These are phyloP conservation scores for Aspergillus biplanus DNA, from an alignment of 495 filamentous ascomycete species.

Conservation along the genomic window DNA sequence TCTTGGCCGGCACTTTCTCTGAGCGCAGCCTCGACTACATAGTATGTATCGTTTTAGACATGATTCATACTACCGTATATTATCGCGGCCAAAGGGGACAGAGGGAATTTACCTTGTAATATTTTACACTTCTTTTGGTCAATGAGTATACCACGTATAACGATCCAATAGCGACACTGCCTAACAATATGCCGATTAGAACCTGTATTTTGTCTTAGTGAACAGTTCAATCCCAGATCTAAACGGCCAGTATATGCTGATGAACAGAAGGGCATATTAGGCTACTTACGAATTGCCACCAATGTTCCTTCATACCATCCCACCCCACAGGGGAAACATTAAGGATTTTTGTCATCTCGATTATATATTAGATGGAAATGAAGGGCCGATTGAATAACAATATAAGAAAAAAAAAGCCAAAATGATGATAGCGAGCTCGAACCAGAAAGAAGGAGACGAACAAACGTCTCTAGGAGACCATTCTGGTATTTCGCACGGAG, in stretches of 20 bases:
- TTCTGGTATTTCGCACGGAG: constrained; percentile 1
- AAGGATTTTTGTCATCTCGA: constrained; percentile 39
- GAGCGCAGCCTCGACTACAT: constrained; percentile 32
- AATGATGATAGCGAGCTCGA: too few species aligned
- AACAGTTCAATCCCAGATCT: background rate
- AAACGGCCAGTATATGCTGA: background rate
- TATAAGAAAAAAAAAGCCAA: background rate
- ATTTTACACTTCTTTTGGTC: constrained; percentile 24
- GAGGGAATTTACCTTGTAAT: constrained; percentile 37
- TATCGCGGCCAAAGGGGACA: background rate
- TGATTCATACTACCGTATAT: background rate
- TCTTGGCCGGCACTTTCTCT: constrained; percentile 34
- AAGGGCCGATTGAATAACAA: constrained; percentile 16
- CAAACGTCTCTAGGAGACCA: constrained; percentile 10
- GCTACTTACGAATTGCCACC: constrained; percentile 50
- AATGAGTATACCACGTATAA: constrained; percentile 39
- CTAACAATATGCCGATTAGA: constrained; percentile 43
- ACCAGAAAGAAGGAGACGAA: background rate
- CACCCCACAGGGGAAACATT: constrained; percentile 40
- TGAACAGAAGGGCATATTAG: background rate
- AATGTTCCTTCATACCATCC: constrained; percentile 39
- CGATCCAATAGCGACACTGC: constrained; percentile 35
- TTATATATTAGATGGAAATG: constrained; percentile 27
- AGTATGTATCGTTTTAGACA: constrained; percentile 4
- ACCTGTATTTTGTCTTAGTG: constrained; percentile 27